Evolutionary conservation across 1,139 yeast species (phyloP).

Genomic region (Zygosaccharomyces pseudobailii): DNA sequence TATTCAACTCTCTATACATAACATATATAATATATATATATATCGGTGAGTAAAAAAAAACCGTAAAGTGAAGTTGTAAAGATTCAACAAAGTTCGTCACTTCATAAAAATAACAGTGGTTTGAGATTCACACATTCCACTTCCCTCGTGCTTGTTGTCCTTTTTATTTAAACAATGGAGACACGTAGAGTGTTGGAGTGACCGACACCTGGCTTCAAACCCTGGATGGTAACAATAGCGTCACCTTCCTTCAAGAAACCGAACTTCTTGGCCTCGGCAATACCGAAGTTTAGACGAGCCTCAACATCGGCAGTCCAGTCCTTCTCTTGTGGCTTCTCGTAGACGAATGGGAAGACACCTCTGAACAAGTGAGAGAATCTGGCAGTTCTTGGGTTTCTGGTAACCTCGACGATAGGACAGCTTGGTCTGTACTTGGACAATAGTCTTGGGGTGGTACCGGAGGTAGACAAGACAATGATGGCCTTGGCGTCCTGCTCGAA

Average conservation of each 20-base stretch:
- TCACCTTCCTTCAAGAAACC: constrained; percentile 88
- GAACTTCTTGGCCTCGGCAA: constrained; percentile 80
- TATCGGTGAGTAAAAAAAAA: not conserved
- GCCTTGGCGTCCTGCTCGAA: constrained; percentile 97
- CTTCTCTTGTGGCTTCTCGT: constrained; percentile 58
- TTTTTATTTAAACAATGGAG: constrained; percentile 38
- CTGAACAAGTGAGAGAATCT: constrained; percentile 95
- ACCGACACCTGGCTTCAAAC: constrained; percentile 98
- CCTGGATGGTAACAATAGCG: constrained; percentile 91
- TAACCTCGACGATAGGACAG: constrained; percentile 96
- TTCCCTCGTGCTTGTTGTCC: not conserved
- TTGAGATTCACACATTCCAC: not conserved
- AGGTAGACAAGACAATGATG: constrained; percentile 89
- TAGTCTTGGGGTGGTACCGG: constrained; percentile 93
- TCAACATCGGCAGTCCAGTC: constrained; percentile 98
- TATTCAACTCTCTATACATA: not conserved
- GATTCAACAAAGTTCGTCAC: not conserved
- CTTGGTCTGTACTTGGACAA: constrained; percentile 96
- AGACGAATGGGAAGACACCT: constrained; percentile 97
- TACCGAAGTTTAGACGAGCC: constrained; percentile 90
- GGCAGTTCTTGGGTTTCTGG: constrained; percentile 90
- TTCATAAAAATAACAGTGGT: not conserved
- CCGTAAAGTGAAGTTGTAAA: constrained; percentile 5
- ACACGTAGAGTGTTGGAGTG: constrained; percentile 97
- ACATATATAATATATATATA: not conserved